Evolutionary conservation across 495 filamentous ascomycete genomes (phyloP).

Genomic region (Penicillium paxilli): DNA sequence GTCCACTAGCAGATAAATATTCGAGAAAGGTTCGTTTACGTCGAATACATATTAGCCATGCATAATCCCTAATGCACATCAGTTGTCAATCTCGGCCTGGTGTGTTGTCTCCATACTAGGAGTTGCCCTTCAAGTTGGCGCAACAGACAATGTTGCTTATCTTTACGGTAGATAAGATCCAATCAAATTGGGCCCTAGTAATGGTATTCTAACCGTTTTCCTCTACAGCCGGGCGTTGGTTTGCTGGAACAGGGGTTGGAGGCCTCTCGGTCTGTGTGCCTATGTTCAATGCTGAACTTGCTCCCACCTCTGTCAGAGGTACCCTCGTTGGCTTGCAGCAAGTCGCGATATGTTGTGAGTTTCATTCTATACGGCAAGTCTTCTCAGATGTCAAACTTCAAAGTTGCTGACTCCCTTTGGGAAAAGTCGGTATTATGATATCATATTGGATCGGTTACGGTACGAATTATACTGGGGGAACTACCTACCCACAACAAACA

Average conservation of each 20-base stretch:
- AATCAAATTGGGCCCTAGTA: too few relatives aligned
- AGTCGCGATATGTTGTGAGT: conserved; percentile 67
- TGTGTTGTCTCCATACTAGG: conserved; percentile 70
- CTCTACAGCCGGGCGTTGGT: conserved; percentile 43
- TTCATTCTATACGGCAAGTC: too few relatives aligned
- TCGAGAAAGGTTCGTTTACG: conserved; percentile 64
- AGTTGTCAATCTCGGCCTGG: too few relatives aligned
- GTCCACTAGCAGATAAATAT: conserved; percentile 74
- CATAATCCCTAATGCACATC: too few relatives aligned
- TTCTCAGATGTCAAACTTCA: too few relatives aligned
- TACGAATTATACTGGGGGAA: conserved; percentile 15
- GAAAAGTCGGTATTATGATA: conserved; percentile 55
- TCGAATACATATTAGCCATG: too few relatives aligned
- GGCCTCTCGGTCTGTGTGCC: conserved; percentile 52
- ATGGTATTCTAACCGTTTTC: too few relatives aligned
- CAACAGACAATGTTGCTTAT: conserved; percentile 29
- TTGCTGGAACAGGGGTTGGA: conserved; percentile 61
- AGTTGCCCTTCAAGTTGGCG: conserved; percentile 40
- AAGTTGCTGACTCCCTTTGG: too few relatives aligned
- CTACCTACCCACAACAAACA: conserved; percentile 42
- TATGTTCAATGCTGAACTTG: conserved; percentile 77
- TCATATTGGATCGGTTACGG: conserved; percentile 64
- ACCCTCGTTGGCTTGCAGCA: conserved; percentile 74
- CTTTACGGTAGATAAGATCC: conserved; percentile 23
- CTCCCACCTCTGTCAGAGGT: conserved; percentile 71